phyloP scores from a whole-genome alignment of 352 stramenopile species.

The Globisporangium megalacanthum region DNA sequence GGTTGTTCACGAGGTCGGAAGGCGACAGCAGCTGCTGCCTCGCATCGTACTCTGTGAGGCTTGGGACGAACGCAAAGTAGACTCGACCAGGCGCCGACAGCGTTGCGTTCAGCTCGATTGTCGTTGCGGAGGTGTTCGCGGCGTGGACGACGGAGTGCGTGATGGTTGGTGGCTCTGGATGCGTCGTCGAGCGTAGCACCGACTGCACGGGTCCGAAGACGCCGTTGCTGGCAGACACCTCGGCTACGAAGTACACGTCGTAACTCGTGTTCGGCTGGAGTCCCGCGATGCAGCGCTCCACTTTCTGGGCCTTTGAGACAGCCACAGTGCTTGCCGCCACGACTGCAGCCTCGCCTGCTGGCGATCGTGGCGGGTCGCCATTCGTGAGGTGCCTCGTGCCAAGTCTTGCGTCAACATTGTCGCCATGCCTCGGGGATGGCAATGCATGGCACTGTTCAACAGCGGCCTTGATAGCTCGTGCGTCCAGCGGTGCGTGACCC shows the following conservation, averaged over 20 bases:
- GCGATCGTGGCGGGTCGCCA: too few relatives aligned
- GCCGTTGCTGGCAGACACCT: conserved; percentile 72
- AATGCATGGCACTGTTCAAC: conserved; percentile 18
- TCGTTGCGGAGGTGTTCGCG: conserved; percentile 31
- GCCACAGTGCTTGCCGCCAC: conserved; percentile 46
- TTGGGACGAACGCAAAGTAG: conserved; percentile 49
- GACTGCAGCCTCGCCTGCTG: too few relatives aligned
- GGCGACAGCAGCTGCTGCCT: conserved; percentile 9
- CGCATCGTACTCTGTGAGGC: too few relatives aligned
- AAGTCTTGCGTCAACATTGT: neutral
- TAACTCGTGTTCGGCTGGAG: conserved; percentile 63
- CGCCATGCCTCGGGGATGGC: neutral
- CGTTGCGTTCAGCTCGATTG: conserved; percentile 25
- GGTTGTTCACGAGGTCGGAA: conserved; percentile 27
- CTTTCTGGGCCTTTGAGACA: conserved; percentile 40
- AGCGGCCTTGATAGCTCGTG: conserved; percentile 41
- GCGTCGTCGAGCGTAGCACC: conserved; percentile 47
- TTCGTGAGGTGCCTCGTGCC: neutral
- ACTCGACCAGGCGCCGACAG: conserved; percentile 33
- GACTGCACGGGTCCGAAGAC: conserved; percentile 71
- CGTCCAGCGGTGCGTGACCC: conserved; percentile 32
- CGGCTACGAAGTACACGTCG: conserved; percentile 78
- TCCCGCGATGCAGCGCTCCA: conserved; percentile 35
- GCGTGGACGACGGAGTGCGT: conserved; percentile 11
- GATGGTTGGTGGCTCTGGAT: conserved; percentile 43